Evolutionary conservation across 2,329 filamentous ascomycete species (phyloP).

Genomic region (Phyllosticta citribraziliensis): DNA sequence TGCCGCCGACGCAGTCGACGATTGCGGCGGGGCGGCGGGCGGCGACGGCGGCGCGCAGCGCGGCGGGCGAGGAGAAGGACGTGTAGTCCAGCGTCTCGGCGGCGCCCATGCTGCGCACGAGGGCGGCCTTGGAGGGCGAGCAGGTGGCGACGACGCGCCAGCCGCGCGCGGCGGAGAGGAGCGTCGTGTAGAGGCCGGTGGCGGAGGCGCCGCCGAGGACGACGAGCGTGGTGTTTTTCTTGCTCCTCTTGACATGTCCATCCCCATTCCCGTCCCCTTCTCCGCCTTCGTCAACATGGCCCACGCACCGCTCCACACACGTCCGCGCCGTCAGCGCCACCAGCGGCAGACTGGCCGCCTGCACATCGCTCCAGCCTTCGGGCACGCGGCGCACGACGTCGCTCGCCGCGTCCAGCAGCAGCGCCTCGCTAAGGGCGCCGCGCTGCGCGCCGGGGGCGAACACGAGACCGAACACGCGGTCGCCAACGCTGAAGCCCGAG

Average conservation of each 20-base stretch:
- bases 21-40: slow-evolving; percentile 31
- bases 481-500: neutral
- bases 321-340: slow-evolving; percentile 29
- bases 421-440: neutral
- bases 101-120: slow-evolving; percentile 40
- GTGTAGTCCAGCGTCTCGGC: slow-evolving; percentile 35
- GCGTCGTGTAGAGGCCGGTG: slow-evolving; percentile 26
- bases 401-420: neutral
- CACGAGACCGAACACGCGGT: neutral
- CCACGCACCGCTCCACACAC: slow-evolving; percentile 19
- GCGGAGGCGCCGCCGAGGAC: slow-evolving; percentile 24
- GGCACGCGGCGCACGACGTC: slow-evolving; percentile 16
- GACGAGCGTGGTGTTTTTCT: slow-evolving; percentile 16
- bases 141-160: slow-evolving; percentile 41
- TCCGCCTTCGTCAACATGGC: slow-evolving; percentile 8
- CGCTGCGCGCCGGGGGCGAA: neutral
- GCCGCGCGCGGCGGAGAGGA: slow-evolving; percentile 26
- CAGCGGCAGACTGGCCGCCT: slow-evolving; percentile 26
- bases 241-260: neutral
- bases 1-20: slow-evolving; percentile 42
- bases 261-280: no score
- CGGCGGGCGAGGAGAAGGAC: slow-evolving; percentile 21
- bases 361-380: slow-evolving; percentile 12
- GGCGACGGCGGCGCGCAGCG: slow-evolving; percentile 24
- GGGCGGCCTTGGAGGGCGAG: slow-evolving; percentile 36